These are phyloP conservation scores for Pittosporum tobira DNA, from an alignment of 129 eudicot species.

Conservation along the genomic window DNA sequence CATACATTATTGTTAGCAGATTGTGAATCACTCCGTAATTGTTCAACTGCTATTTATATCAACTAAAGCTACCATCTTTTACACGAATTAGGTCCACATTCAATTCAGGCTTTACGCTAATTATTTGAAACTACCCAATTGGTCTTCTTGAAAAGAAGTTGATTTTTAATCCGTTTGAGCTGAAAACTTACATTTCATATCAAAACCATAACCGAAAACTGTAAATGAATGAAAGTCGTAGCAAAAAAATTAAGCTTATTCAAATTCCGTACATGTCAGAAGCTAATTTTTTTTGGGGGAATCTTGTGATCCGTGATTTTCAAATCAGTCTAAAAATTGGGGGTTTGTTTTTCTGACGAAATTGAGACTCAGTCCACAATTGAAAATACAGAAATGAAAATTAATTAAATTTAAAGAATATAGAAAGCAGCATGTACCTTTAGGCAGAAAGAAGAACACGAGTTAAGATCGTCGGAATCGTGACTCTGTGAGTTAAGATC, in stretches of 20 bases:
- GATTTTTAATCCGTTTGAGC: background rate
- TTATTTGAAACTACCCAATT: background rate
- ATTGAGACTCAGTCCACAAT: background rate
- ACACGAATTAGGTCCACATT: too few relatives aligned
- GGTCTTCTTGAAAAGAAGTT: background rate
- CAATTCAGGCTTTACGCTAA: background rate
- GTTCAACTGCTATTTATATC: too few relatives aligned
- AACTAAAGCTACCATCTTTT: background rate
- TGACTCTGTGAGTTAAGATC: constrained; percentile 27
- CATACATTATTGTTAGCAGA: too few relatives aligned
- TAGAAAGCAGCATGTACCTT: background rate
- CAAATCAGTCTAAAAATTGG: background rate
- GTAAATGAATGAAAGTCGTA: background rate
- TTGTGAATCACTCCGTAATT: too few relatives aligned
- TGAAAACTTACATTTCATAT: background rate
- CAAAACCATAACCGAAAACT: background rate
- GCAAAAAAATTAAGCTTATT: too few relatives aligned
- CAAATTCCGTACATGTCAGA: background rate
- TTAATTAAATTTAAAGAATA: background rate
- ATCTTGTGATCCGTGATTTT: too few relatives aligned
- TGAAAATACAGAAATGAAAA: background rate
- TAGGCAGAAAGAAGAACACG: background rate
- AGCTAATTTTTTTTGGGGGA: background rate
- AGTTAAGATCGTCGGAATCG: constrained; percentile 19
- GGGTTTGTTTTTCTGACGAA: background rate